Evolutionary conservation across 2,329 filamentous ascomycete genomes (phyloP).

Genomic region (Venturia oleaginea): DNA sequence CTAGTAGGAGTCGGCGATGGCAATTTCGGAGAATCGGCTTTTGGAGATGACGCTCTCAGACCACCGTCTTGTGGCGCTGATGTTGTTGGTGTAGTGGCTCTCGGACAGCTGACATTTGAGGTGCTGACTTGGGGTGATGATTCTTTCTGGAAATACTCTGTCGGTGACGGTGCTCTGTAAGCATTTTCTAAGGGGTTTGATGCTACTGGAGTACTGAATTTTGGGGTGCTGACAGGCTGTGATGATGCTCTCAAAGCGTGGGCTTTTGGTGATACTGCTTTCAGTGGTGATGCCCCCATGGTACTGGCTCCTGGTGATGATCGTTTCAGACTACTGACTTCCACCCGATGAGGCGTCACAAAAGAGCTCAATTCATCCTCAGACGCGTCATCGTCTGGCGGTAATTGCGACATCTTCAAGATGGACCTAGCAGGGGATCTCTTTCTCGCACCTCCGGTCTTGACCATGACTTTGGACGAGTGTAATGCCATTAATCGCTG

Average conservation of each 20-base stretch:
- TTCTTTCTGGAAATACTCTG: neutral
- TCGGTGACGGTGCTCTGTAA: neutral
- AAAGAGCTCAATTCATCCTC: neutral
- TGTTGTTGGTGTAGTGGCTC: neutral
- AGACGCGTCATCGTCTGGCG: neutral
- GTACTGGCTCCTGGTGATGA: neutral
- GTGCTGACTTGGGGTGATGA: neutral
- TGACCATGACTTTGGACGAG: neutral
- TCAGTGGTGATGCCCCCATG: neutral
- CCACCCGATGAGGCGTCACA: neutral
- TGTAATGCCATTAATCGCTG: neutral
- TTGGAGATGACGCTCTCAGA: neutral
- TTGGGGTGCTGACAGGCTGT: neutral
- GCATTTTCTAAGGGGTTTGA: neutral
- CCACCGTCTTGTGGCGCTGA: neutral
- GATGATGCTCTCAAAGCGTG: neutral
- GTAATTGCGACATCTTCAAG: neutral
- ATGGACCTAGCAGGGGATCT: neutral
- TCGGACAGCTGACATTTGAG: neutral
- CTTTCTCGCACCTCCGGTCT: neutral
- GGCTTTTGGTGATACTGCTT: neutral
- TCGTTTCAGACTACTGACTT: neutral
- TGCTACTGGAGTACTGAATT: neutral
- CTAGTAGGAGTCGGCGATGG: neutral
- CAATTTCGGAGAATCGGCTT: neutral